Evolutionary conservation across 2,329 filamentous ascomycete genomes (phyloP), one percentile per base, ranked within the genome.

Genomic region (Periglandula ipomoeae): DNA sequence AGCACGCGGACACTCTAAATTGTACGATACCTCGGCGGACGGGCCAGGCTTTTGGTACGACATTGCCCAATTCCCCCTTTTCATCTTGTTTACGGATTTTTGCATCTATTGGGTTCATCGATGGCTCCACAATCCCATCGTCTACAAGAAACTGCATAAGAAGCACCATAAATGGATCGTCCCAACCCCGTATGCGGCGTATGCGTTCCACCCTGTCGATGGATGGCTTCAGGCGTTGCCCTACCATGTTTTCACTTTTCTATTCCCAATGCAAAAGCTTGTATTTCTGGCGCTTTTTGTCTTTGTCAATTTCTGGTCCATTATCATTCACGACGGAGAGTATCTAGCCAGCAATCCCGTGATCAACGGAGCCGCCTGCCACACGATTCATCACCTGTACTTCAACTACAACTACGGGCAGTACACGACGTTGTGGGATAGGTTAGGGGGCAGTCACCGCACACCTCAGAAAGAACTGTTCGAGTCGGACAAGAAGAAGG

Each of bases 91-190:
- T 66, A 95, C 89, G 70, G 89, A 95, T 83, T 65, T 83, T 65
- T 81, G 76, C 70, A 88, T 93, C 71, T 93, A 93, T 74, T 86
- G 84, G 76, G 89, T 91, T 61, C 87, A 93, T 71, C 83, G 87
- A 48, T 82, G 79, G 44, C 75, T 91, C 50, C 87, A 93, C 69
- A 82, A 88, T 67, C 85, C 85, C 15, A 61, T 71, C 40, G 50
- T 59, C 30, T 49, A 46, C 34, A 46, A 41, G 35, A 23, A 19
- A 19, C n/a, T 49, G 34, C 48, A 49, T 17, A 46, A 45, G 43
- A 46, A 50, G 30, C 48, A 50, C 19, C 48, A 50, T 26, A 39
- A 34, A 41, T 50, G 43, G 38, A 34, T 46, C 20, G 22, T 50
- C 13, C 48, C 48, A 17, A 50, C 48, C 6, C 48, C 48, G 13